Conservation (phyloP, 2,329 filamentous ascomycete species). For the Lecanicillium sp. region DNA sequence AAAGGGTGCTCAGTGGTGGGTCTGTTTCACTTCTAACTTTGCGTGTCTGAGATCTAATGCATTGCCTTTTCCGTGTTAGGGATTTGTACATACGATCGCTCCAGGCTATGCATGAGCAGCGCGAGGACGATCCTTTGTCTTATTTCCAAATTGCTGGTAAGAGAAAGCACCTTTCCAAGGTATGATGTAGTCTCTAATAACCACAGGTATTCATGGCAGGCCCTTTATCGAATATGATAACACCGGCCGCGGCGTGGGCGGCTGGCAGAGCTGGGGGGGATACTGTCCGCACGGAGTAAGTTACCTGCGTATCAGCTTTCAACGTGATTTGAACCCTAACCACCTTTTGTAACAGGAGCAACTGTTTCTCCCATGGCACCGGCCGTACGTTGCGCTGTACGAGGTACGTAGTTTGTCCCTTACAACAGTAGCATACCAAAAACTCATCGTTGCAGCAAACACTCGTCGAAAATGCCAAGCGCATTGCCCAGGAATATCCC, state of each 20-base stretch:
- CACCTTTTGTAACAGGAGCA: constrained; percentile 31
- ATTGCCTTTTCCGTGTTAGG: constrained; percentile 21
- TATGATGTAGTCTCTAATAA: constrained; percentile 5
- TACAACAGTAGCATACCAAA: neutral
- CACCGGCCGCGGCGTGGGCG: constrained; percentile 21
- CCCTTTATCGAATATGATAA: constrained; percentile 35
- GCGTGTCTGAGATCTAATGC: constrained; percentile 11
- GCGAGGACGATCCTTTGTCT: constrained; percentile 34
- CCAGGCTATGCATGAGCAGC: constrained; percentile 30
- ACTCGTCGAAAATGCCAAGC: constrained; percentile 37
- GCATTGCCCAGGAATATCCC: constrained; percentile 37
- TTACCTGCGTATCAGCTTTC: constrained; percentile 3
- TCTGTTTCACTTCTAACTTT: neutral
- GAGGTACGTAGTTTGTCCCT: constrained; percentile 33
- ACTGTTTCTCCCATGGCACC: constrained; percentile 48
- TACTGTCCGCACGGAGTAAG: constrained; percentile 42
- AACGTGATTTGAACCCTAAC: no score
- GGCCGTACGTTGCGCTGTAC: constrained; percentile 44
- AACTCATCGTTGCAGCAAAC: constrained; percentile 34
- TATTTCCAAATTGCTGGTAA: constrained; percentile 44
- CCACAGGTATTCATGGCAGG: constrained; percentile 30
- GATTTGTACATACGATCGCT: constrained; percentile 43
- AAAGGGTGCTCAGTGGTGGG: constrained; percentile 37
- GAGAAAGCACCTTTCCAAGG: neutral
- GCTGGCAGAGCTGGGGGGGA: constrained; percentile 27